These are phyloP conservation scores for Gamarada debralockiae DNA, from an alignment of 495 filamentous ascomycete genomes.

Conservation along the genomic window DNA sequence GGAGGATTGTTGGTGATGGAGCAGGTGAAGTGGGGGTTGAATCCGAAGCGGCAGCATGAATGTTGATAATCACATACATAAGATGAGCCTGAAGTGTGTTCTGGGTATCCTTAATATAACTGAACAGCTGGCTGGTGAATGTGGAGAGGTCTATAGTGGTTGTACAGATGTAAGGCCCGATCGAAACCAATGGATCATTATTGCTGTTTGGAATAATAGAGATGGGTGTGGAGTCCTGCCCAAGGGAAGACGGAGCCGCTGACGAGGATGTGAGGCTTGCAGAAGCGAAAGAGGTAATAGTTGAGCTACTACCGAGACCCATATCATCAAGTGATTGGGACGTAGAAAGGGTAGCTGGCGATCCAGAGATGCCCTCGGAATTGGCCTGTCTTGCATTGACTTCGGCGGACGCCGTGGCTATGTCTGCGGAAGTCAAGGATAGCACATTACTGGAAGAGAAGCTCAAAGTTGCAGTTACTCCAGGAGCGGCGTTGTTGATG, in stretches of 20 bases:
- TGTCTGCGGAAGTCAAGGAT: not conserved
- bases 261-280: not conserved
- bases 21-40: conserved; percentile 36
- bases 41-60: conserved; percentile 52
- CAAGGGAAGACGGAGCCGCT: conserved; percentile 26
- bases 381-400: not conserved
- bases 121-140: conserved; percentile 41
- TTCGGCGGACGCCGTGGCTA: not conserved
- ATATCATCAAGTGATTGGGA: no score
- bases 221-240: conserved; percentile 23
- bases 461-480: conserved; percentile 24
- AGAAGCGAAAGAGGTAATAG: not conserved
- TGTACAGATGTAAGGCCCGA: conserved; percentile 57
- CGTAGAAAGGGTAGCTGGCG: no score
- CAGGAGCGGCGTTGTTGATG: conserved; percentile 16
- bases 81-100: conserved; percentile 41
- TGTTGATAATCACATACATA: conserved; percentile 49
- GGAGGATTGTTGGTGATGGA: conserved; percentile 33
- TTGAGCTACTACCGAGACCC: no score
- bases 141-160: conserved; percentile 41
- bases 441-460: conserved; percentile 15
- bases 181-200: conserved; percentile 37
- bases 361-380: no score
- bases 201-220: conserved; percentile 30
- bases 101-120: conserved; percentile 44